phyloP scores from a whole-genome alignment of 176 grass and related monocot genomes.

The Saccharum spontaneum region DNA sequence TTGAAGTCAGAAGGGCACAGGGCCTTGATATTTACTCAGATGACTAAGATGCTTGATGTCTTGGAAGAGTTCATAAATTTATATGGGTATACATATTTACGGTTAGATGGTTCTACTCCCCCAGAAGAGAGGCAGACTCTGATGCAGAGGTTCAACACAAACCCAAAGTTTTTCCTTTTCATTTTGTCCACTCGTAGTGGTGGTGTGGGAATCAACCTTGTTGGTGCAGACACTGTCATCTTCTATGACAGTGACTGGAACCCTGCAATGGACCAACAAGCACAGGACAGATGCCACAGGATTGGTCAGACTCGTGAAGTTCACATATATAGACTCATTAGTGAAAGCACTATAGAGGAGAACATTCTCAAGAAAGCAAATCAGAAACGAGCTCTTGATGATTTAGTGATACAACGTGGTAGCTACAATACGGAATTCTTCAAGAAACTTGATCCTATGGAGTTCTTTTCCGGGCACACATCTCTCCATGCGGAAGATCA shows the following conservation, averaged over 20 bases:
- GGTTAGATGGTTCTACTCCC: constrained; percentile 92
- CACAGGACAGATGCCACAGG: constrained; percentile 98
- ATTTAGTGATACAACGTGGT: constrained; percentile 94
- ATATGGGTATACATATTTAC: constrained; percentile 95
- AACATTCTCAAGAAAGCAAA: constrained; percentile 99
- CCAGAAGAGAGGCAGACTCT: constrained; percentile 95
- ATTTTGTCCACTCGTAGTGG: constrained; percentile 99
- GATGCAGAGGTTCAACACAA: constrained; percentile 99
- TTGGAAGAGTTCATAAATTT: constrained; percentile 99
- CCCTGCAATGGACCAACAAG: constrained; percentile 99
- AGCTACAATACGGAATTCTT: constrained; percentile 99
- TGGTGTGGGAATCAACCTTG: constrained; percentile 95
- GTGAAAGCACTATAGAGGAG: constrained; percentile 97
- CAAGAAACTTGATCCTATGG: constrained; percentile 97
- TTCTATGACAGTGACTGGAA: constrained; percentile 99
- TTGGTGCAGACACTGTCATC: constrained; percentile 97
- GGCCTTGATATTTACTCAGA: constrained; percentile 99
- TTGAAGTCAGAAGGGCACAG: constrained; percentile 89
- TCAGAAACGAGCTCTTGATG: constrained; percentile 93
- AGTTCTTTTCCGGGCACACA: constrained; percentile 83
- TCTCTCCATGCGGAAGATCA: constrained; percentile 40
- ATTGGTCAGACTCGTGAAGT: constrained; percentile 99
- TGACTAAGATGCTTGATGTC: constrained; percentile 99
- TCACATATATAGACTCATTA: constrained; percentile 95
- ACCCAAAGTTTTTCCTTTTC: constrained; percentile 94